Percentiles rank a stretch among this genome's conserved stretches.
phyloP scores from a whole-genome alignment of 768 basidiomycete genomes.

The Bullera alba region DNA sequence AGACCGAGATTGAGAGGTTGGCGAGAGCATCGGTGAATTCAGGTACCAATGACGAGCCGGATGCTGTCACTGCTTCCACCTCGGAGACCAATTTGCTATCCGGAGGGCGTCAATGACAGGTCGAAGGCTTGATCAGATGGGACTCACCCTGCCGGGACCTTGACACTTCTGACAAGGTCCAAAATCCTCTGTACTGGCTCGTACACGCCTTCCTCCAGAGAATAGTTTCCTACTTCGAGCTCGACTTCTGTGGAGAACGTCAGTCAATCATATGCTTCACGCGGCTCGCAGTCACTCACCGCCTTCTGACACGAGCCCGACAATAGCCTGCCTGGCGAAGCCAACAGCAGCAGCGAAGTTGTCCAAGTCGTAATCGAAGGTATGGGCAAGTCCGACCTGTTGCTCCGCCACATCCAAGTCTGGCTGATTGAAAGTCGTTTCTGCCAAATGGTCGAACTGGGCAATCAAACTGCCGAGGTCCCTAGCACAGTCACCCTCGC shows the following conservation, averaged over 20 bases:
- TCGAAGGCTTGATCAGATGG: not conserved
- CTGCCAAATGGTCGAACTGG: slow-evolving; percentile 86
- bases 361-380: slow-evolving; percentile 86
- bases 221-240: slow-evolving; percentile 65
- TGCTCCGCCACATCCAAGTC: slow-evolving; percentile 85
- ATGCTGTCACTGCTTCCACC: slow-evolving; percentile 68
- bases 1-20: slow-evolving; percentile 47
- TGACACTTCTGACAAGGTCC: slow-evolving; percentile 73
- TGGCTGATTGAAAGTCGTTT: slow-evolving; percentile 73
- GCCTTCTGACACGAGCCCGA: slow-evolving; percentile 65
- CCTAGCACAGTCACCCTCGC: slow-evolving; percentile 84
- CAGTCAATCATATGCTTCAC: slow-evolving; percentile 3
- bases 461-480: slow-evolving; percentile 85
- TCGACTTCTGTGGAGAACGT: slow-evolving; percentile 56
- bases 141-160: slow-evolving; percentile 67
- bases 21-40: slow-evolving; percentile 26
- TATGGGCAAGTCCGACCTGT: slow-evolving; percentile 71
- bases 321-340: slow-evolving; percentile 76
- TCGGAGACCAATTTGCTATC: slow-evolving; percentile 78
- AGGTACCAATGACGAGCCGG: slow-evolving; percentile 62
- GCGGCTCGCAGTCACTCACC: slow-evolving; percentile 49
- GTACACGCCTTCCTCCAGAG: slow-evolving; percentile 69
- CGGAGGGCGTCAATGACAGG: not conserved
- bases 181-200: slow-evolving; percentile 73
- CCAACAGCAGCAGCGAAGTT: slow-evolving; percentile 88